These are phyloP conservation scores for Aspergillus eucalypticola DNA, from an alignment of 2,329 filamentous ascomycete species.

Conservation along the genomic window DNA sequence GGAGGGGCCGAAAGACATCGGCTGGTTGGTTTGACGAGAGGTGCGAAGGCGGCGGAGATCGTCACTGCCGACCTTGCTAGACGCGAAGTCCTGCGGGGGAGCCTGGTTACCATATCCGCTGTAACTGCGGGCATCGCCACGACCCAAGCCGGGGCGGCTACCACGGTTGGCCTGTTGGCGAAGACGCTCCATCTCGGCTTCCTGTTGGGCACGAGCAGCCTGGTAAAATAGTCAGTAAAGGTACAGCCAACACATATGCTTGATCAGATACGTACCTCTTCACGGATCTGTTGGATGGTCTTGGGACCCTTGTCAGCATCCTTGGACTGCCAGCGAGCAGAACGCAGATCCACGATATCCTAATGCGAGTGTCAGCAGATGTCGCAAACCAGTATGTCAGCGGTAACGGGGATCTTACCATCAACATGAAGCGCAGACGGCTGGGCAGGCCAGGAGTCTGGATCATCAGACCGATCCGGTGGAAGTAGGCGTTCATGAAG, in stretches of 20 bases:
- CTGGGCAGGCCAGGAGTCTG: slow-evolving; percentile 79
- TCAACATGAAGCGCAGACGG: slow-evolving; percentile 91
- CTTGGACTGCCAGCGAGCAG: slow-evolving; percentile 77
- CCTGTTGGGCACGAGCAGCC: slow-evolving; percentile 76
- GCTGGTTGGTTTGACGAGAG: slow-evolving; percentile 64
- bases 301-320: slow-evolving; percentile 92
- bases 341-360: slow-evolving; percentile 84
- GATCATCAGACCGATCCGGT: slow-evolving; percentile 79
- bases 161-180: slow-evolving; percentile 58
- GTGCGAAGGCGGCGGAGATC: slow-evolving; percentile 77
- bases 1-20: slow-evolving; percentile 72
- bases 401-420: slow-evolving; percentile 51
- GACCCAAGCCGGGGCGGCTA: slow-evolving; percentile 70
- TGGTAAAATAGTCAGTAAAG: slow-evolving; percentile 17
- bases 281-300: slow-evolving; percentile 90
- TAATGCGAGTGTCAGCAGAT: slow-evolving; percentile 22
- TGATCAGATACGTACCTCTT: slow-evolving; percentile 58
- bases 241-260: neutral
- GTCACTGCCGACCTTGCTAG: slow-evolving; percentile 85
- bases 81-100: slow-evolving; percentile 67
- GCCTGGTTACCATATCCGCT: slow-evolving; percentile 67
- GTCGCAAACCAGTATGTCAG: neutral
- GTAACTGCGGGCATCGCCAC: slow-evolving; percentile 85
- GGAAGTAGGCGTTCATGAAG: slow-evolving; percentile 93
- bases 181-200: slow-evolving; percentile 67